Conservation (phyloP, 495 filamentous ascomycete genomes). For the Entonaema liquescens region DNA sequence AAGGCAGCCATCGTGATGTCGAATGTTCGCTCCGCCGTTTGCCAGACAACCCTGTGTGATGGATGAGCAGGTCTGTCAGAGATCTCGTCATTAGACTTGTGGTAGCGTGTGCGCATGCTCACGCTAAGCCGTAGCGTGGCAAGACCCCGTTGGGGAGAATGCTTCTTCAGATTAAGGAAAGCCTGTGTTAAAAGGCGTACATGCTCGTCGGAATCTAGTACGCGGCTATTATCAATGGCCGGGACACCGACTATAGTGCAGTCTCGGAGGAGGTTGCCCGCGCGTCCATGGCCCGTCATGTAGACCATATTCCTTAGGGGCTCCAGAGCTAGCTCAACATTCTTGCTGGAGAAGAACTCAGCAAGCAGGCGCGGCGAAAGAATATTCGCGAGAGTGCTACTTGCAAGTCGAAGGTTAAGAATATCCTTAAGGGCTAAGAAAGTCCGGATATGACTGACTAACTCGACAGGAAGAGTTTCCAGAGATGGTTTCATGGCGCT, state of each 20-base stretch:
- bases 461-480: neutral
- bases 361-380: neutral
- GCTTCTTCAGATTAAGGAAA: neutral
- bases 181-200: neutral
- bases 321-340: neutral
- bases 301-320: neutral
- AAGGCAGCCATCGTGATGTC: neutral
- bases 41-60: neutral
- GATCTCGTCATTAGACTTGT: neutral
- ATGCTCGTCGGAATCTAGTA: neutral
- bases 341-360: neutral
- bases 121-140: neutral
- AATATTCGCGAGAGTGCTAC: neutral
- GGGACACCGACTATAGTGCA: neutral
- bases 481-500: neutral
- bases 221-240: neutral
- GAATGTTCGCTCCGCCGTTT: neutral
- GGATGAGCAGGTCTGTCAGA: neutral
- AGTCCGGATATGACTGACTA: neutral
- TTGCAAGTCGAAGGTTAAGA: neutral
- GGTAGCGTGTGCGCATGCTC: neutral
- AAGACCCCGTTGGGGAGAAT: neutral
- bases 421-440: neutral
- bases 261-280: neutral
- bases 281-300: neutral